Conservation (phyloP, 495 filamentous ascomycete genomes). For the Penicillium alfredii region DNA sequence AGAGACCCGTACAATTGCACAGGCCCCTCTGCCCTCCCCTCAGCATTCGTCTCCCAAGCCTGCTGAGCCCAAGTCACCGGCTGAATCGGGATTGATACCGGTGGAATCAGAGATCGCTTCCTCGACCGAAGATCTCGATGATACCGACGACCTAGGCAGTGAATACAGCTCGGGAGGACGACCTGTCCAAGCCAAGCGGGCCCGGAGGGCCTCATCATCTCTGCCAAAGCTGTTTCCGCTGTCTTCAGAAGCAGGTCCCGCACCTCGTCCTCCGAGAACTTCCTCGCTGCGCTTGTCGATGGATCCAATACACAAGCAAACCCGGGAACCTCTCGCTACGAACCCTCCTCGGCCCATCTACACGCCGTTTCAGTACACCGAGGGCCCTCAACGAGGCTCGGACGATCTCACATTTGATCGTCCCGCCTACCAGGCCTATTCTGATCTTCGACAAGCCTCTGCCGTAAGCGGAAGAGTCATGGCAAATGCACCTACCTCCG, state of each 20-base stretch:
- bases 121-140: slow-evolving; percentile 21
- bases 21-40: slow-evolving; percentile 6
- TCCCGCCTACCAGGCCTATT: slow-evolving; percentile 44
- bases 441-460: slow-evolving; percentile 39
- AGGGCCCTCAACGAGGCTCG: slow-evolving; percentile 43
- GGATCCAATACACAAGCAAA: slow-evolving; percentile 12
- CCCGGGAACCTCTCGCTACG: slow-evolving; percentile 27
- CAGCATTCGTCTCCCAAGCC: slow-evolving; percentile 9
- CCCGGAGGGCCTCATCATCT: slow-evolving; percentile 11
- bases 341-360: slow-evolving; percentile 44
- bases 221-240: slow-evolving; percentile 11
- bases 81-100: slow-evolving; percentile 35
- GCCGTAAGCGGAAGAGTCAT: slow-evolving; percentile 40
- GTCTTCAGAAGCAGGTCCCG: slow-evolving; percentile 3
- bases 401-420: slow-evolving; percentile 34
- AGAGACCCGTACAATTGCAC: slow-evolving; percentile 5
- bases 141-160: slow-evolving; percentile 19
- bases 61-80: slow-evolving; percentile 9
- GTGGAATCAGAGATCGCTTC: slow-evolving; percentile 31
- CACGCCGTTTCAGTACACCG: slow-evolving; percentile 41
- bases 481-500: slow-evolving; percentile 26
- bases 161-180: slow-evolving; percentile 48
- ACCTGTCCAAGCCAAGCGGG: slow-evolving; percentile 28
- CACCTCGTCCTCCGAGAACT: slow-evolving; percentile 11
- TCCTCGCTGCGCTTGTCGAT: slow-evolving; percentile 24